Evolutionary conservation across 495 filamentous ascomycete species (phyloP).

Genomic region (Tuber magnatum): DNA sequence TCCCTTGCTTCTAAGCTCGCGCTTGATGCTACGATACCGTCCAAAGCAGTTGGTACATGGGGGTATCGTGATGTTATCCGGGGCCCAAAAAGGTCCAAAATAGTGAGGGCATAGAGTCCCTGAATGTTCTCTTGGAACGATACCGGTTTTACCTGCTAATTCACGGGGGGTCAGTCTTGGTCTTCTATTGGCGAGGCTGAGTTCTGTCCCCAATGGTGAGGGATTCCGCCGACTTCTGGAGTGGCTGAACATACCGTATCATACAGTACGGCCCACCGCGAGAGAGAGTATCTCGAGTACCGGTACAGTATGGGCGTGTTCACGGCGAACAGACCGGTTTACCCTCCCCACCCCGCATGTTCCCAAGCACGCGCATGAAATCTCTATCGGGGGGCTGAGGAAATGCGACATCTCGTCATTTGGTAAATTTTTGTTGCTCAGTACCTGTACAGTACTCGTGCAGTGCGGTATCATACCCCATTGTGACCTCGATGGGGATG

Average conservation of each 20-base stretch:
- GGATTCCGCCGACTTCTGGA: neutral
- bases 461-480: neutral
- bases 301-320: too few species aligned
- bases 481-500: neutral
- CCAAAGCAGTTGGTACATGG: neutral
- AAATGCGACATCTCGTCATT: neutral
- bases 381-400: neutral
- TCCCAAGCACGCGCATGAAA: neutral
- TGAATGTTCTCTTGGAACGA: neutral
- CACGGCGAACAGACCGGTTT: too few species aligned
- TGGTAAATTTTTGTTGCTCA: neutral
- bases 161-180: neutral
- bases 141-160: neutral
- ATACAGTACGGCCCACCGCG: neutral
- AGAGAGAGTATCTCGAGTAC: too few species aligned
- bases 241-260: neutral
- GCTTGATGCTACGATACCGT: neutral
- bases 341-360: neutral
- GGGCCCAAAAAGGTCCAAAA: neutral
- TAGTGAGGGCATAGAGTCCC: neutral
- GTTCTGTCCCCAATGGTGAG: neutral
- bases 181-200: neutral
- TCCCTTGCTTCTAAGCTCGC: constrained; percentile 1
- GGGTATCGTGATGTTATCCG: too few species aligned
- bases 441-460: neutral